phyloP scores from a whole-genome alignment of 495 filamentous ascomycete species.

The Aspergillus haitiensis region DNA sequence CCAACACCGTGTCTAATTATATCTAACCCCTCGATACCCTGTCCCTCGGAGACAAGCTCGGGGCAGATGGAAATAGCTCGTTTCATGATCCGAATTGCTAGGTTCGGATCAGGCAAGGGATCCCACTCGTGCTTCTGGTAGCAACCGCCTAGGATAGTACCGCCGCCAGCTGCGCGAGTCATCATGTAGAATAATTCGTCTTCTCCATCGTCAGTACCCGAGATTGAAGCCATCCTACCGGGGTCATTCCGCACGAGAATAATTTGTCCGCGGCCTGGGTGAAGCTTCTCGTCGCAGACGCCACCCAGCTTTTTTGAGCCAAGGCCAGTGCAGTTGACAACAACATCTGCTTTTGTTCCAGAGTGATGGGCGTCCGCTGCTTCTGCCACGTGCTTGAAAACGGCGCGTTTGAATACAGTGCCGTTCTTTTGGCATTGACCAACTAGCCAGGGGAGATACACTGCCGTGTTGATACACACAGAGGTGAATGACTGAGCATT shows the following conservation, averaged over 20 bases:
- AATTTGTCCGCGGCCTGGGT: constrained; percentile 82
- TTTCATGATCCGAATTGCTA: constrained; percentile 87
- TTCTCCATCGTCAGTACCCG: constrained; percentile 76
- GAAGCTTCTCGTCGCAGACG: constrained; percentile 71
- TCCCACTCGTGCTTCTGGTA: constrained; percentile 87
- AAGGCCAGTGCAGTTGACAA: constrained; percentile 89
- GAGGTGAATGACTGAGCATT: constrained; percentile 73
- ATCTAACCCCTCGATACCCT: constrained; percentile 76
- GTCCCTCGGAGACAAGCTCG: constrained; percentile 64
- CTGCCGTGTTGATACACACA: constrained; percentile 85
- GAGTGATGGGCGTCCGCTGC: constrained; percentile 65
- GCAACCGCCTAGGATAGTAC: constrained; percentile 83
- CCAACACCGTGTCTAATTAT: constrained; percentile 91
- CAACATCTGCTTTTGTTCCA: constrained; percentile 61
- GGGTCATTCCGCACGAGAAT: constrained; percentile 85
- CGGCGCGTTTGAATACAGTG: constrained; percentile 59
- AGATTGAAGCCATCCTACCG: constrained; percentile 64
- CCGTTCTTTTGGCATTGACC: constrained; percentile 72
- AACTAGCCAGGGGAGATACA: constrained; percentile 84
- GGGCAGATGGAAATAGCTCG: constrained; percentile 72
- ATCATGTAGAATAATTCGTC: constrained; percentile 89
- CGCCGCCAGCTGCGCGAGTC: constrained; percentile 78
- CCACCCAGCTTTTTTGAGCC: constrained; percentile 73
- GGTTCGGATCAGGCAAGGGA: constrained; percentile 72
- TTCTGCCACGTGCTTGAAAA: constrained; percentile 71